phyloP scores from a whole-genome alignment of 768 basidiomycete genomes.

The Pleurotus cornucopiae region DNA sequence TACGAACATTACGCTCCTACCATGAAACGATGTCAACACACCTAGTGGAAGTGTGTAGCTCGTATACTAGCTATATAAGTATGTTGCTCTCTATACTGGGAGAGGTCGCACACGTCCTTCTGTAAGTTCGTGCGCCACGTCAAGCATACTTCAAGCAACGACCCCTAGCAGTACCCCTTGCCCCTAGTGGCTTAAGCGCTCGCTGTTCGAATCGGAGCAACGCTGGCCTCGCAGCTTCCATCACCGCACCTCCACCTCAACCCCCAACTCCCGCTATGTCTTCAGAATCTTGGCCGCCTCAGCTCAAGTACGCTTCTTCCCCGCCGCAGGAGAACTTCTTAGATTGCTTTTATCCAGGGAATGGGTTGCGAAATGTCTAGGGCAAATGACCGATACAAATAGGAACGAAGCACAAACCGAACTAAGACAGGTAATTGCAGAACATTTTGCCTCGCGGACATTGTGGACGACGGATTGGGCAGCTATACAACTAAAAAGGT shows the following conservation, averaged over 20 bases:
- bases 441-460: conserved; percentile 79
- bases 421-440: conserved; percentile 94
- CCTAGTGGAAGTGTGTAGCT: too few relatives aligned
- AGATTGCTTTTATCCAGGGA: conserved; percentile 47
- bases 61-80: too few relatives aligned
- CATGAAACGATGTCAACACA: too few relatives aligned
- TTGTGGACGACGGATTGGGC: conserved; percentile 96
- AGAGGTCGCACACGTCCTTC: too few relatives aligned
- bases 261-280: conserved; percentile 43
- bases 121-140: too few relatives aligned
- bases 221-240: not conserved
- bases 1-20: too few relatives aligned
- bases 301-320: conserved; percentile 55
- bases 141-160: too few relatives aligned
- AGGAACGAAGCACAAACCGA: conserved; percentile 87
- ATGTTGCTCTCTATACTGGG: too few relatives aligned
- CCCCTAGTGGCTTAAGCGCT: too few relatives aligned
- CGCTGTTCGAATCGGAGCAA: not conserved
- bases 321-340: conserved; percentile 2
- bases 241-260: not conserved
- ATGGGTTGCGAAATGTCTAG: conserved; percentile 93
- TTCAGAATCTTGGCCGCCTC: conserved; percentile 76
- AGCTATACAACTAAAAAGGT: conserved; percentile 86
- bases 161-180: too few relatives aligned
- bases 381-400: conserved; percentile 87